Percentiles rank a stretch among this genome's conserved stretches.
Conservation (phyloP, 2,329 filamentous ascomycete species). For the Colletotrichum tanaceti region DNA sequence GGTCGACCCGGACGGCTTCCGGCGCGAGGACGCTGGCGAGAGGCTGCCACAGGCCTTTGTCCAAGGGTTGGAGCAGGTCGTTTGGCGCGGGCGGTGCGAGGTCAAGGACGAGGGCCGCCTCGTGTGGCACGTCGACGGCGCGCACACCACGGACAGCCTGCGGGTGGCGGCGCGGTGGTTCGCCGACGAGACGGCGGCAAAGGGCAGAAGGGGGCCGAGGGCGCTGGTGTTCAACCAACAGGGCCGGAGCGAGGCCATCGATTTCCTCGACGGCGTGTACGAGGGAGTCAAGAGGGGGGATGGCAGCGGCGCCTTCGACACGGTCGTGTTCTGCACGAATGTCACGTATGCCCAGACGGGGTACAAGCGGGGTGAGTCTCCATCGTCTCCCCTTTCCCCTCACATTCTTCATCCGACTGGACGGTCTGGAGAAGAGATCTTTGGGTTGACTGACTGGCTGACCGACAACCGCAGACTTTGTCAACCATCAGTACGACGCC, state of each 20-base stretch:
- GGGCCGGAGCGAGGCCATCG: slow-evolving; percentile 64
- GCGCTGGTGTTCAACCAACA: slow-evolving; percentile 91
- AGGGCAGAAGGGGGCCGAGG: slow-evolving; percentile 11
- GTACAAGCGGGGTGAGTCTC: slow-evolving; percentile 58
- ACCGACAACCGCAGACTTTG: slow-evolving; percentile 58
- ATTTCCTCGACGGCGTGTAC: slow-evolving; percentile 63
- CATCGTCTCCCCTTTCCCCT: not conserved
- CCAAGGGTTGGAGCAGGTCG: slow-evolving; percentile 73
- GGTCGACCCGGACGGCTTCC: slow-evolving; percentile 47
- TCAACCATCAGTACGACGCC: slow-evolving; percentile 66
- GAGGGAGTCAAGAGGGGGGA: slow-evolving; percentile 59
- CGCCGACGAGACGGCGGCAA: slow-evolving; percentile 66
- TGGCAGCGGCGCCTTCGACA: slow-evolving; percentile 66
- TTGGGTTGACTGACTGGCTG: slow-evolving; percentile 14
- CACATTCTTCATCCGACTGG: not conserved
- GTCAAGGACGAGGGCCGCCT: slow-evolving; percentile 58
- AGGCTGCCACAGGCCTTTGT: slow-evolving; percentile 66
- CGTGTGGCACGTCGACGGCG: slow-evolving; percentile 88
- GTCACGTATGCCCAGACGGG: slow-evolving; percentile 64
- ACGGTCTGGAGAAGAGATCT: not conserved
- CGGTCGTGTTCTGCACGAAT: slow-evolving; percentile 89
- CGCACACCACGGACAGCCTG: slow-evolving; percentile 88
- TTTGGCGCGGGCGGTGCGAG: slow-evolving; percentile 83
- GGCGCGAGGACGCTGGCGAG: not conserved
- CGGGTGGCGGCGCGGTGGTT: slow-evolving; percentile 83